These are phyloP conservation scores for Lactuca sativa DNA, from an alignment of 129 eudicot species.

Conservation along the genomic window DNA sequence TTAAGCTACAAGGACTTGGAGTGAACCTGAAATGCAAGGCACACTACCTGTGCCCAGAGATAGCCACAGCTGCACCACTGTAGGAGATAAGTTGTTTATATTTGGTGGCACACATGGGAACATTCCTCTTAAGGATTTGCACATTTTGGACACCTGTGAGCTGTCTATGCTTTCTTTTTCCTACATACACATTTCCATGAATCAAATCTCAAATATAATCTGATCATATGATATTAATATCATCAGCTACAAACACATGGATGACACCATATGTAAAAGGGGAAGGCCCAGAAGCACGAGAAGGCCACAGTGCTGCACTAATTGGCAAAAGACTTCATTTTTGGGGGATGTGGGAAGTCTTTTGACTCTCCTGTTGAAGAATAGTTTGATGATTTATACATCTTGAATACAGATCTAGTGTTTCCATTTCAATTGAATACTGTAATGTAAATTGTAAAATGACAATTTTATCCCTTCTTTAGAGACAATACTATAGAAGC, in stretches of 20 bases:
- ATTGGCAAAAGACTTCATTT: constrained; percentile 88
- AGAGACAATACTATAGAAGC: constrained; percentile 92
- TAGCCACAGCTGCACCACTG: constrained; percentile 93
- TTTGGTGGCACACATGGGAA: constrained; percentile 96
- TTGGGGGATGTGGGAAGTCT: constrained; percentile 96
- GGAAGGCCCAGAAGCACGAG: constrained; percentile 87
- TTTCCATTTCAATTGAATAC: background rate
- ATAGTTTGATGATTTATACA: constrained; percentile 91
- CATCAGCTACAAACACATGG: constrained; percentile 84
- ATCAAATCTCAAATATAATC: too few species aligned
- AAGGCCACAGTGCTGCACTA: constrained; percentile 98
- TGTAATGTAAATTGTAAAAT: background rate
- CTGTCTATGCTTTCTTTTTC: constrained; percentile 3
- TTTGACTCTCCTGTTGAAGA: constrained; percentile 50
- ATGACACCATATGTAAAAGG: constrained; percentile 74
- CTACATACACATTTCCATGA: constrained; percentile 7
- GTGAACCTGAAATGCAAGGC: constrained; percentile 75
- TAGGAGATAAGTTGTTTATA: constrained; percentile 76
- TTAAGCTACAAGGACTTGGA: constrained; percentile 72
- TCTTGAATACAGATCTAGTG: constrained; percentile 65
- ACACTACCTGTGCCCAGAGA: constrained; percentile 83
- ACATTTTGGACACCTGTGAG: constrained; percentile 87
- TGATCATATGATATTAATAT: constrained; percentile 15
- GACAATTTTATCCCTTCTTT: constrained; percentile 18
- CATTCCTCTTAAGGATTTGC: constrained; percentile 78